Conservation (phyloP, 768 basidiomycete genomes). For the Podaxis sp. region DNA sequence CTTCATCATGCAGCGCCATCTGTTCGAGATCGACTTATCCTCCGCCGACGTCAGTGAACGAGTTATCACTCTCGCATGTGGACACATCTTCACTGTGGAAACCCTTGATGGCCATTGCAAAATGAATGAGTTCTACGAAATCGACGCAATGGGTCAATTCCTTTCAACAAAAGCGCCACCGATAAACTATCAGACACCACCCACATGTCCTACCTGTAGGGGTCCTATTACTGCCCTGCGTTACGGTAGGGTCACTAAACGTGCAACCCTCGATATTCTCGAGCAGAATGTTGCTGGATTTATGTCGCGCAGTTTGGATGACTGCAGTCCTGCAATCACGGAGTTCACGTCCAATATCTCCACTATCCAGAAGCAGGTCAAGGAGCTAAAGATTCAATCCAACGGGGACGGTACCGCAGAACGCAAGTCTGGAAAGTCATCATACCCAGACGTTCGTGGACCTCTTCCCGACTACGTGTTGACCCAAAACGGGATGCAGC, state of each 20-base stretch:
- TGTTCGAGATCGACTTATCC: slow-evolving; percentile 46
- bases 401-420: no score
- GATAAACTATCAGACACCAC: slow-evolving; percentile 33
- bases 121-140: slow-evolving; percentile 49
- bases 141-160: slow-evolving; percentile 27
- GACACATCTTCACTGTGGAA: slow-evolving; percentile 69
- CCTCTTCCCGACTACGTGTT: no score
- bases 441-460: no score
- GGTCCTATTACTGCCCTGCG: slow-evolving; percentile 52
- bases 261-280: slow-evolving; percentile 61
- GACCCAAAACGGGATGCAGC: no score
- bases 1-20: slow-evolving; percentile 48
- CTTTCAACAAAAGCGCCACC: slow-evolving; percentile 35
- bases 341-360: slow-evolving; percentile 23
- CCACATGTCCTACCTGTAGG: slow-evolving; percentile 64
- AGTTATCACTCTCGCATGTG: slow-evolving; percentile 62
- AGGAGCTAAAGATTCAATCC: no score
- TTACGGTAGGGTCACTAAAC: slow-evolving; percentile 62
- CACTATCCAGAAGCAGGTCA: no score
- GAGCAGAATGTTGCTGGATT: slow-evolving; percentile 58
- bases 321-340: slow-evolving; percentile 26
- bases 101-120: slow-evolving; percentile 62
- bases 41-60: slow-evolving; percentile 23
- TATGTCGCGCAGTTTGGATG: slow-evolving; percentile 45
- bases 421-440: no score